Conservation (phyloP, 805 yeast species). For the Cyberlindnera maritima region DNA sequence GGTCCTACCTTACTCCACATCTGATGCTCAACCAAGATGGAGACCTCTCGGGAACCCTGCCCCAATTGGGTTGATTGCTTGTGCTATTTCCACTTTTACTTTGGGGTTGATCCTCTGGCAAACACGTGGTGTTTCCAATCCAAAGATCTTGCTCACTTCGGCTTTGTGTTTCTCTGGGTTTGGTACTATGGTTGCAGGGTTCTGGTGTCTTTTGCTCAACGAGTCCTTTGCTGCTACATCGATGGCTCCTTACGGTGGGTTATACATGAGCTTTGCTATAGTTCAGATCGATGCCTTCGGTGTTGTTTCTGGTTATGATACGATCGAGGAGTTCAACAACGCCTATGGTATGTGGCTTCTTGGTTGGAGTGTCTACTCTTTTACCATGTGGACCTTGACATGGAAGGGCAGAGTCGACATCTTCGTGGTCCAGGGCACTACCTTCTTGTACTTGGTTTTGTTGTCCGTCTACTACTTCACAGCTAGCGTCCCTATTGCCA, state of each 20-base stretch:
- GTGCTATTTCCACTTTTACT: neutral
- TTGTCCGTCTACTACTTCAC: neutral
- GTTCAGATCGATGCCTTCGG: neutral
- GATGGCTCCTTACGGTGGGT: neutral
- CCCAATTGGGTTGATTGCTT: neutral
- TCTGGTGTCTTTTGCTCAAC: neutral
- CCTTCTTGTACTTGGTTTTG: neutral
- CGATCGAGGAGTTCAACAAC: neutral
- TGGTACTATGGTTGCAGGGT: neutral
- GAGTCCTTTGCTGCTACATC: neutral
- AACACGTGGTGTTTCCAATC: neutral
- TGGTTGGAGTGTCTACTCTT: neutral
- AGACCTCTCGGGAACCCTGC: neutral
- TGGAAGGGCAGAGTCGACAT: neutral
- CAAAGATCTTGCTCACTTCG: neutral
- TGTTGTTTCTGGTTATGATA: neutral
- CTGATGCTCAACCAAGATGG: neutral
- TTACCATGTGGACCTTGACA: neutral
- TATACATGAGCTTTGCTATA: neutral
- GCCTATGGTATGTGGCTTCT: neutral
- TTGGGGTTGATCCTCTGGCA: neutral
- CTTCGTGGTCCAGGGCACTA: neutral
- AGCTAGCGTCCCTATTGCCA: conserved; percentile 30
- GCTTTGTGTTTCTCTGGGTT: neutral
- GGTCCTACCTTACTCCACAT: neutral